Percentiles rank a stretch among this genome's conserved stretches.
Evolutionary conservation across 768 basidiomycete species (phyloP).

Genomic region (Cystobasidium onofrii): DNA sequence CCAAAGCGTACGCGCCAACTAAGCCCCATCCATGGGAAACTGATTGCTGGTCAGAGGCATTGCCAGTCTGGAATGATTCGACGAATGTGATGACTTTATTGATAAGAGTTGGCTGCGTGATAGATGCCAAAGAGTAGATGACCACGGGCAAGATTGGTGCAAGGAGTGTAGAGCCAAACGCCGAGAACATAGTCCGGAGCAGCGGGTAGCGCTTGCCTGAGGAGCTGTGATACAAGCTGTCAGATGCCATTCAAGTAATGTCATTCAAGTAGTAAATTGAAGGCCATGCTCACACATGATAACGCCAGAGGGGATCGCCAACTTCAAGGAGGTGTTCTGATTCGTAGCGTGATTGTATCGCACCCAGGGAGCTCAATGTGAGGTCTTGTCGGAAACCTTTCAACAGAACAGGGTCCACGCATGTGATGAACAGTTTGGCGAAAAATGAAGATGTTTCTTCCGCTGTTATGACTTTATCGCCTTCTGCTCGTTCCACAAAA

Average conservation of each 20-base stretch:
- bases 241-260: background rate
- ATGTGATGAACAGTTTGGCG: slow-evolving; percentile 22
- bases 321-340: slow-evolving; percentile 1
- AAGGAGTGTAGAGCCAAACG: slow-evolving; percentile 6
- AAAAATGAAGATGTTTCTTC: slow-evolving; percentile 31
- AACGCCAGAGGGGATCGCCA: background rate
- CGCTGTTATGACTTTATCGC: background rate
- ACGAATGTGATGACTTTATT: slow-evolving; percentile 21
- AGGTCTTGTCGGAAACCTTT: background rate
- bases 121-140: slow-evolving; percentile 23
- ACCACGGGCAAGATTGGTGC: slow-evolving; percentile 21
- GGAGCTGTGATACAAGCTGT: background rate
- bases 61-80: slow-evolving; percentile 1
- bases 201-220: slow-evolving; percentile 1
- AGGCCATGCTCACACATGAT: slow-evolving; percentile 12
- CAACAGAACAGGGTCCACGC: slow-evolving; percentile 19
- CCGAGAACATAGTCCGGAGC: slow-evolving; percentile 23
- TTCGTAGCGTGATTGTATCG: slow-evolving; percentile 21
- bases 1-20: slow-evolving; percentile 20
- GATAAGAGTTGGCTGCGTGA: slow-evolving; percentile 28
- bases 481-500: slow-evolving; percentile 22
- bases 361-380: slow-evolving; percentile 3
- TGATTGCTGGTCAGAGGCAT: slow-evolving; percentile 6
- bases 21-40: slow-evolving; percentile 20
- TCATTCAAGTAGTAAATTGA: background rate